Base-by-base conservation (phyloP, 1,284 basidiomycete genomes). In the Tilletia indica region DNA sequence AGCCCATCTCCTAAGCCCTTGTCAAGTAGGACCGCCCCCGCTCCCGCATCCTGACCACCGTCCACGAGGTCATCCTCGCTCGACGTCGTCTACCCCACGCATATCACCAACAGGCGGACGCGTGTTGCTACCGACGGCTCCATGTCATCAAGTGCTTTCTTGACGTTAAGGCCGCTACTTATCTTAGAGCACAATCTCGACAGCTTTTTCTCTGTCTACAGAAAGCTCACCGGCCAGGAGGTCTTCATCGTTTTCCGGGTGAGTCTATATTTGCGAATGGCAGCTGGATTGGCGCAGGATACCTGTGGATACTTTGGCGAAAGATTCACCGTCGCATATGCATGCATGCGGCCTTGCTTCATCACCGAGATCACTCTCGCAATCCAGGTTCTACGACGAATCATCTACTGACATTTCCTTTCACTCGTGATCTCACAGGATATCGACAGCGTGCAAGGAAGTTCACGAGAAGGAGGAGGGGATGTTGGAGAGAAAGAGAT, bases 121-220 rank as follows among this genome's bases (percentile, higher is more conserved):
- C 92, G 96, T 81, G 78, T 84, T 56, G 76, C 80, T 67, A 81
- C 83, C 51, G 83, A 85, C 67, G 75, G 75, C 11, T 77, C 74
- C 21, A 74, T 72, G 49, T 78, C 16, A 74, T 78, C 74, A 72
- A 73, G 68, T 74, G 75, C 38, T 77, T 73, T 34, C 45, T 78
- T 39, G 74, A 99, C 89, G 89, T 94, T 78, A 99, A 99, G 87
- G 97, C 99, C 86, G 90, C 94, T 76, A 99, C 95, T 86, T 93
- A 93, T 84, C 89, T 99, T 86, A n/a, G 97, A 99, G 89, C 98
- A 99, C 92, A 99, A 99, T 90, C 89, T 96, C 77, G 94, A 96
- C 87, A 94, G 93, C 75, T 97, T 97, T 88, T 91, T 93, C 74
- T 93, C 92, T 70, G 92, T 96, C 78, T 97, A 97, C 89, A 92